phyloP scores from a whole-genome alignment of 192 early-diverging fungal species.

The Obelidium mucronatum region DNA sequence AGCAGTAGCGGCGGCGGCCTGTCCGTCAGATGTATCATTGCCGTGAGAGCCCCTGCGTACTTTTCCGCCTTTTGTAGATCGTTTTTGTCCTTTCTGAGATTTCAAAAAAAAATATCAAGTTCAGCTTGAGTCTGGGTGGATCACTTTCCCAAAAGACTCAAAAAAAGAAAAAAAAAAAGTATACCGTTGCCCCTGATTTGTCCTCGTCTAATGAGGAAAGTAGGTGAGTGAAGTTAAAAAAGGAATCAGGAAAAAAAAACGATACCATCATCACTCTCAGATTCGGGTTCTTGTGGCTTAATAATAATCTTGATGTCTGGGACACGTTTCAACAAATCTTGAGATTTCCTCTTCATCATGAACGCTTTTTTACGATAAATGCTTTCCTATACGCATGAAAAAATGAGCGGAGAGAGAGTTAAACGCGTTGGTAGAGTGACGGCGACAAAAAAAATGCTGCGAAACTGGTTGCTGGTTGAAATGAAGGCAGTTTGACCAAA shows the following conservation, averaged over 20 bases:
- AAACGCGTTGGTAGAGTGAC: not conserved
- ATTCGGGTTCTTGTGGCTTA: conserved; percentile 62
- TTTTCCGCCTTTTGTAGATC: not conserved
- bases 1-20: not conserved
- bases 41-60: not conserved
- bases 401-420: not conserved
- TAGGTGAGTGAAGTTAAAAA: not conserved
- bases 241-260: not conserved
- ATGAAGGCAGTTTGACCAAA: conserved; percentile 89
- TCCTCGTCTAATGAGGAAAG: not conserved
- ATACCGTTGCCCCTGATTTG: not conserved
- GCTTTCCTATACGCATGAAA: conserved; percentile 63
- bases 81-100: too few relatives aligned
- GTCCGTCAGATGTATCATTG: not conserved
- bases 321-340: conserved; percentile 76
- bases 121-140: too few relatives aligned
- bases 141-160: too few relatives aligned
- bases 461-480: conserved; percentile 85
- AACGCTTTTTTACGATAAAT: conserved; percentile 86
- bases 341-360: conserved; percentile 80
- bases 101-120: too few relatives aligned
- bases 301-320: conserved; percentile 84
- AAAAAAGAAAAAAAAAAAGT: too few relatives aligned
- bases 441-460: conserved; percentile 3
- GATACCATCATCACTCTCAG: conserved; percentile 61